A percentile compares a stretch with the other conserved stretches of the same genome.
Conservation (phyloP, 306 rosid species). For the Citrullus colocynthis region DNA sequence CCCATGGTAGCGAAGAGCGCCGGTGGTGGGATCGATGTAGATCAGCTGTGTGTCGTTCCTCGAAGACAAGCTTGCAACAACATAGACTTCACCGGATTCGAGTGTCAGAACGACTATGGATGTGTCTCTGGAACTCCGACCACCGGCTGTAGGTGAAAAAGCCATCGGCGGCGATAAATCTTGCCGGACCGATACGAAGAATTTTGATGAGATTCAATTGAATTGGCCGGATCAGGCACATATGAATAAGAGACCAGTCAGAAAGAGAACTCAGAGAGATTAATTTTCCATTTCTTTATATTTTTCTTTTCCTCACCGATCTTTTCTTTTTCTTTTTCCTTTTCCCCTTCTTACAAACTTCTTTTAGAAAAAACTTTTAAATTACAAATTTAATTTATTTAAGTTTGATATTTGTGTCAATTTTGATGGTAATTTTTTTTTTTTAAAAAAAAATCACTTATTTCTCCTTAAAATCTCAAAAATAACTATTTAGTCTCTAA, state of each 20-base stretch:
- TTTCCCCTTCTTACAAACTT: too few relatives aligned
- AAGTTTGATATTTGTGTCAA: too few relatives aligned
- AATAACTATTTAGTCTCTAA: too few relatives aligned
- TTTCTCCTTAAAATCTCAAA: too few relatives aligned
- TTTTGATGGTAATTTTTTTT: too few relatives aligned
- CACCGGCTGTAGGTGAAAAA: conserved; percentile 6
- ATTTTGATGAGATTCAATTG: not conserved
- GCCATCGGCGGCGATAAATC: conserved; percentile 5
- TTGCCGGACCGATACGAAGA: not conserved
- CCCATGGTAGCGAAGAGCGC: conserved; percentile 45
- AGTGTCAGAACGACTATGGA: conserved; percentile 64
- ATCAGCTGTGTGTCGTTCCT: conserved; percentile 64
- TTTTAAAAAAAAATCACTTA: too few relatives aligned
- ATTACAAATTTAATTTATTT: too few relatives aligned
- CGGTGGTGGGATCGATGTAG: conserved; percentile 89
- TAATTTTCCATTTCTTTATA: not conserved
- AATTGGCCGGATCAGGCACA: not conserved
- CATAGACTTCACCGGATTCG: conserved; percentile 66
- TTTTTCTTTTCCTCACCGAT: not conserved
- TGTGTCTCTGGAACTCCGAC: conserved; percentile 37
- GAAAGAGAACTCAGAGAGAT: not conserved
- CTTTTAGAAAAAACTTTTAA: too few relatives aligned
- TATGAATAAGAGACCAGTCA: not conserved
- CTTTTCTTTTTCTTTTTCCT: too few relatives aligned
- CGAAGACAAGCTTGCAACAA: conserved; percentile 46